Base-by-base conservation (phyloP, 2,329 filamentous ascomycete genomes). In the Knufia fluminis region DNA sequence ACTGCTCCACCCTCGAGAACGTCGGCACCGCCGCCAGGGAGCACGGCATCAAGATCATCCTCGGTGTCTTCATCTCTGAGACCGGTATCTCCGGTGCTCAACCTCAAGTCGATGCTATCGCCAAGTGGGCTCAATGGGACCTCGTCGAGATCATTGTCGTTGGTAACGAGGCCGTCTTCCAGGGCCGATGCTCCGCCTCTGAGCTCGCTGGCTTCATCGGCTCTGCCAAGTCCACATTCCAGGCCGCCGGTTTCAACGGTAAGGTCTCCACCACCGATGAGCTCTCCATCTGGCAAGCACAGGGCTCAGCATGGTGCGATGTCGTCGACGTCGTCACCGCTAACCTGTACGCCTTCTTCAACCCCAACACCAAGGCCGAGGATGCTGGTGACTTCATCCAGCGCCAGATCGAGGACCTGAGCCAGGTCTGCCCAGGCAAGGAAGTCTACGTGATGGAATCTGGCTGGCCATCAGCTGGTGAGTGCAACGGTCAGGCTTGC, bases 271-370 rank as follows among this genome's bases (percentile, higher is more conserved):
- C 88, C 61, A 85, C 90, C 55, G 91, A 97, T 74, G 83, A 90
- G 49, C 78, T 94, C 60, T 78, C 83, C 68, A 75, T 84, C 65
- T 89, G 88, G 80, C 74, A 83, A 56, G 77, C 75, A 49, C 61
- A 64, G 26, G 44, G 64, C 17, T 52, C 54, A 26, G 68, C 68
- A 43, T 76, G 96, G 54, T 96, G 91, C 77, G 60, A 62, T 31
- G 77, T 75, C 60, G 75, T 96, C 52, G 89, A 95, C 64, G 73
- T 94, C 54, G 77, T 87, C 32, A 86, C 83, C 68, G 82, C 80
- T 69, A 95, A 96, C 77, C 81, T 94, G 62, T 90, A 97, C 74
- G 82, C 90, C 59, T 96, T 85, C 84, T 97, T 96, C 84, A 94
- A 94, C 75, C 65, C 79, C 40, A 71, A 77, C 51, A 76, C 83